A percentile compares a stretch with the other conserved stretches of the same genome.
Conservation (phyloP, 2,329 filamentous ascomycete genomes). For the Aureobasidium sp. region DNA sequence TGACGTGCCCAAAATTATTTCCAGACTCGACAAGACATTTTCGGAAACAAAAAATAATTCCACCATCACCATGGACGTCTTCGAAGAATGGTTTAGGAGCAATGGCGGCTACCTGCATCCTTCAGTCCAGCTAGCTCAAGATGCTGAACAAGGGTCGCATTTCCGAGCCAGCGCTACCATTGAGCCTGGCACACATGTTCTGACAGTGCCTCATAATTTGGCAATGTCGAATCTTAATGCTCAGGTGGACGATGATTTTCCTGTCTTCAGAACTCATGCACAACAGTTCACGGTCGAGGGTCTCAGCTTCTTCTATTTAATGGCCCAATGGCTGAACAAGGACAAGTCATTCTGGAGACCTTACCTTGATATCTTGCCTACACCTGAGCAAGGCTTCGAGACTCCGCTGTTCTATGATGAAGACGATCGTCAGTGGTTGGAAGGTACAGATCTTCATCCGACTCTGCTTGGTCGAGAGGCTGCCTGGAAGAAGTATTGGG, state of each 20-base stretch:
- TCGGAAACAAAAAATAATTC: background rate
- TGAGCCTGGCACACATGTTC: constrained; percentile 16
- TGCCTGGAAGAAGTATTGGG: constrained; percentile 30
- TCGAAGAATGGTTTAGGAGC: constrained; percentile 25
- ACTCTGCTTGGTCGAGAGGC: constrained; percentile 23
- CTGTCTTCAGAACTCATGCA: constrained; percentile 22
- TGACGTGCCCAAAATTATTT: background rate
- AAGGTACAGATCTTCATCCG: constrained; percentile 27
- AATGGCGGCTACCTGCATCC: constrained; percentile 25
- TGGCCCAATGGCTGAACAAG: constrained; percentile 26
- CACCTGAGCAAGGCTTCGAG: constrained; percentile 22
- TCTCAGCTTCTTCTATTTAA: constrained; percentile 29
- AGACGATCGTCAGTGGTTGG: constrained; percentile 26
- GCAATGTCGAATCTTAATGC: constrained; percentile 29
- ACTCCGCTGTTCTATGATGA: constrained; percentile 28
- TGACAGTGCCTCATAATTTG: constrained; percentile 24
- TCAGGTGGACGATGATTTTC: constrained; percentile 26
- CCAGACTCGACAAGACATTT: background rate
- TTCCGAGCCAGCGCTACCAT: constrained; percentile 16
- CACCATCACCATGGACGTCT: constrained; percentile 6
- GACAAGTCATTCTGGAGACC: constrained; percentile 29
- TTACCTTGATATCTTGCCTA: constrained; percentile 27
- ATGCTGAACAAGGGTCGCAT: constrained; percentile 21
- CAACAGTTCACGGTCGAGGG: constrained; percentile 22
- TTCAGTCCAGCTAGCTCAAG: constrained; percentile 18